phyloP scores from a whole-genome alignment of 2,329 filamentous ascomycete genomes.

The Pyrenophora seminiperda region DNA sequence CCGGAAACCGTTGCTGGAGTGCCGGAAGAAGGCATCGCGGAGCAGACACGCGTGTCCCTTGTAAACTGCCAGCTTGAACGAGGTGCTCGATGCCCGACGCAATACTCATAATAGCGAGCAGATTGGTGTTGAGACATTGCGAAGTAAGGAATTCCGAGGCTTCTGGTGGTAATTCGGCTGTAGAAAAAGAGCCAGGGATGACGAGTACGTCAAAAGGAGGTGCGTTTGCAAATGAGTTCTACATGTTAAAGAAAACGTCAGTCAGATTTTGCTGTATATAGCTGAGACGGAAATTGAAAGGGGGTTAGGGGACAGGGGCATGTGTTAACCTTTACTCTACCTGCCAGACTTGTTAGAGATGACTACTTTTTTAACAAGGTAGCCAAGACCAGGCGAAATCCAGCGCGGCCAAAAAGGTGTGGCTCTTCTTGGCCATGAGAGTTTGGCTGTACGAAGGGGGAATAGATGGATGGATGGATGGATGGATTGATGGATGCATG shows the following conservation, averaged over 20 bases:
- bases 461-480: too few species aligned
- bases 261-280: slow-evolving; percentile 2
- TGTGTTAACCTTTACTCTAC: slow-evolving; percentile 47
- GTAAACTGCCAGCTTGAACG: slow-evolving; percentile 35
- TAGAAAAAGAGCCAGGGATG: slow-evolving; percentile 40
- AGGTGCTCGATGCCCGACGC: slow-evolving; percentile 41
- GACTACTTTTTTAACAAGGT: slow-evolving; percentile 22
- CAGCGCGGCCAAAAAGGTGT: slow-evolving; percentile 41
- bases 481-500: slow-evolving; percentile 9
- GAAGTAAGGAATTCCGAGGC: slow-evolving; percentile 34
- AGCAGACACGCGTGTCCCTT: slow-evolving; percentile 34
- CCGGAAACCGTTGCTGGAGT: slow-evolving; percentile 37
- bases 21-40: slow-evolving; percentile 31
- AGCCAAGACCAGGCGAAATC: slow-evolving; percentile 43
- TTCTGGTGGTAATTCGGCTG: slow-evolving; percentile 25
- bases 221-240: slow-evolving; percentile 45
- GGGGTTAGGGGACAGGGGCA: slow-evolving; percentile 22
- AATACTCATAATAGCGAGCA: slow-evolving; percentile 40
- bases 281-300: slow-evolving; percentile 3
- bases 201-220: slow-evolving; percentile 46
- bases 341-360: slow-evolving; percentile 44
- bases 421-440: slow-evolving; percentile 35
- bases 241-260: slow-evolving; percentile 18
- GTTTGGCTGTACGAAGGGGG: slow-evolving; percentile 25
- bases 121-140: slow-evolving; percentile 32